Evolutionary conservation across 192 early-diverging fungal species (phyloP).

Genomic region (Coemansia sp.): DNA sequence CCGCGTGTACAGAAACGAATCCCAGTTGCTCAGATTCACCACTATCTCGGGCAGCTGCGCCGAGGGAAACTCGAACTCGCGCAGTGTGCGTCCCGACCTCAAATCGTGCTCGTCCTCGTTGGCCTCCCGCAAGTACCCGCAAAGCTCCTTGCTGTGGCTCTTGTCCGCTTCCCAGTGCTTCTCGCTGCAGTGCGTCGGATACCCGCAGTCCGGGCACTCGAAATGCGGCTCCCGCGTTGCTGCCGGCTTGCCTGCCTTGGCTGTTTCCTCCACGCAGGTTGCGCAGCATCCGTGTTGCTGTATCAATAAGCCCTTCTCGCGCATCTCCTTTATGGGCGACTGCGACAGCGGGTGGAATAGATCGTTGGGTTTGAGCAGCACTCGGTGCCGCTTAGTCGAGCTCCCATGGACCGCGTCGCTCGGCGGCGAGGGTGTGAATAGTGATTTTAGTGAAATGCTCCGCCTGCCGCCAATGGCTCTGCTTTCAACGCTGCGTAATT

Average conservation of each 20-base stretch:
- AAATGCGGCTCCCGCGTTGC: slow-evolving; percentile 56
- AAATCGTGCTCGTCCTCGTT: slow-evolving; percentile 82
- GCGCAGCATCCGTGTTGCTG: slow-evolving; percentile 65
- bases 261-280: slow-evolving; percentile 60
- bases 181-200: slow-evolving; percentile 73
- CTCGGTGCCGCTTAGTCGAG: slow-evolving; percentile 14
- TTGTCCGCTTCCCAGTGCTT: slow-evolving; percentile 65
- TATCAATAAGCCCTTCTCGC: slow-evolving; percentile 62
- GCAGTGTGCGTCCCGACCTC: slow-evolving; percentile 67
- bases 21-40: slow-evolving; percentile 76
- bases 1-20: slow-evolving; percentile 74
- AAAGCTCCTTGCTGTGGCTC: slow-evolving; percentile 57
- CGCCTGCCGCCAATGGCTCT: not conserved
- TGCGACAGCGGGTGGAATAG: slow-evolving; percentile 69
- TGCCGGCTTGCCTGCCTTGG: slow-evolving; percentile 20
- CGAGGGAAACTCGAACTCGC: slow-evolving; percentile 75
- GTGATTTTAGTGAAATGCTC: slow-evolving; percentile 47
- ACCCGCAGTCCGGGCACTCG: slow-evolving; percentile 76
- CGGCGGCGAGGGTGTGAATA: slow-evolving; percentile 44
- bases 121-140: slow-evolving; percentile 61
- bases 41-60: slow-evolving; percentile 69
- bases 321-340: slow-evolving; percentile 67
- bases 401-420: slow-evolving; percentile 3
- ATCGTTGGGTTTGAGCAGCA: slow-evolving; percentile 48
- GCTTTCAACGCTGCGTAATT: not conserved